Evolutionary conservation across 2,329 filamentous ascomycete genomes (phyloP), one percentile per base, ranked within the genome.

Genomic region (Alternaria sp.): DNA sequence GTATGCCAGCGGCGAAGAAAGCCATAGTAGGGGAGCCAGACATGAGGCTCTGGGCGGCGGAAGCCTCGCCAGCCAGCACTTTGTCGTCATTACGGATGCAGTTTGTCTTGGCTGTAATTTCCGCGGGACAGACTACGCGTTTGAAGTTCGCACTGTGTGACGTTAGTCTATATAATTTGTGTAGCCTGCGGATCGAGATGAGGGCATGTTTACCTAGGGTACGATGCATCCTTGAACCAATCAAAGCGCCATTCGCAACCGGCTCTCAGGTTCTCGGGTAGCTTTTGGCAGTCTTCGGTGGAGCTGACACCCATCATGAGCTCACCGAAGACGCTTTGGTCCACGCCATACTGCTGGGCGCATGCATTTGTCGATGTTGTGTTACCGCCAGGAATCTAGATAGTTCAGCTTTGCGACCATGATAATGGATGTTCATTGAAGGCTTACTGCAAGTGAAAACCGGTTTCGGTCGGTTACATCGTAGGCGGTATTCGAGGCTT

Each of bases 401-500:
- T 55, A 23, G 58, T 55, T 67, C 66, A 71, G 61, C 51, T 61
- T 53, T 55, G 41, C 49, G 54, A 46, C 15, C 11, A 41, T 55
- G 45, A 43, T 46, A 21, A 33, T 14, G 44, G 5, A 25, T 8
- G 21, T 20, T 10, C 4, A 47, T 41, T 47, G 3, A 18, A 7
- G 18, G 64, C 77, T 65, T 72, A 78, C 78, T 49, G 77, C 77
- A 26, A 80, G 66, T n/a, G 77, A 74, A 55, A 80, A 80, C 18
- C 76, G 71, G 60, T 78, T 79, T 25, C 63, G 50, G 9, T 71
- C 74, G 10, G 63, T 77, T 8, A 80, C 51, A 62, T 80, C 78
- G 69, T 78, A 80, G 30, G 77, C 88, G 2, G 88, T 90, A 76
- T 90, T 90, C 33, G 87, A 89, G 9, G 87, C 86, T 73, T 90